Percentiles rank a stretch among this genome's conserved stretches.
Conservation (phyloP, 495 filamentous ascomycete species). For the Hypomontagnella submonticulosa region DNA sequence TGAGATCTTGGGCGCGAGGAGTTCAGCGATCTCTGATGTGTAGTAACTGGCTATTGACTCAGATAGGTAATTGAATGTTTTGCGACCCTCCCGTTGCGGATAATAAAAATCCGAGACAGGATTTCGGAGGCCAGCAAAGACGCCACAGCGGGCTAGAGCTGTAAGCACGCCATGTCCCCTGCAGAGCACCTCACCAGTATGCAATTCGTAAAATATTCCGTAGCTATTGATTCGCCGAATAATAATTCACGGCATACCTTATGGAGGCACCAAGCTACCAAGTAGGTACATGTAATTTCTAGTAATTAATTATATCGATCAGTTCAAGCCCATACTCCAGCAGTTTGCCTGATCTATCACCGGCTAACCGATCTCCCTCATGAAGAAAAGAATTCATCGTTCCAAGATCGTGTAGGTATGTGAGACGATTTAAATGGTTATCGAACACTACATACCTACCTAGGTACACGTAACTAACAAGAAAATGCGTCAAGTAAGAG, state of each 20-base stretch:
- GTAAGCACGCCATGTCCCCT: constrained; percentile 33
- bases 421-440: too few species aligned
- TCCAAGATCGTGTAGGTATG: too few species aligned
- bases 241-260: not conserved
- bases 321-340: too few species aligned
- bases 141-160: constrained; percentile 4
- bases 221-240: constrained; percentile 4
- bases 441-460: too few species aligned
- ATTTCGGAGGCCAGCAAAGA: constrained; percentile 1
- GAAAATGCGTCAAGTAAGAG: too few species aligned
- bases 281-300: too few species aligned
- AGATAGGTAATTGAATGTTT: not conserved
- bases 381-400: too few species aligned
- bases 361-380: too few species aligned
- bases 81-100: not conserved
- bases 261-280: too few species aligned
- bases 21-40: too few species aligned
- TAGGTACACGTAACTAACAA: too few species aligned
- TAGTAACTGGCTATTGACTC: not conserved
- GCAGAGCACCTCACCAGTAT: constrained; percentile 25
- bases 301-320: not conserved
- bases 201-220: not conserved
- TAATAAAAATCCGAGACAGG: not conserved
- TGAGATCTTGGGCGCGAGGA: not conserved
- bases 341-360: too few species aligned